phyloP scores from a whole-genome alignment of 345 rosid species.

The Salix caprea region DNA sequence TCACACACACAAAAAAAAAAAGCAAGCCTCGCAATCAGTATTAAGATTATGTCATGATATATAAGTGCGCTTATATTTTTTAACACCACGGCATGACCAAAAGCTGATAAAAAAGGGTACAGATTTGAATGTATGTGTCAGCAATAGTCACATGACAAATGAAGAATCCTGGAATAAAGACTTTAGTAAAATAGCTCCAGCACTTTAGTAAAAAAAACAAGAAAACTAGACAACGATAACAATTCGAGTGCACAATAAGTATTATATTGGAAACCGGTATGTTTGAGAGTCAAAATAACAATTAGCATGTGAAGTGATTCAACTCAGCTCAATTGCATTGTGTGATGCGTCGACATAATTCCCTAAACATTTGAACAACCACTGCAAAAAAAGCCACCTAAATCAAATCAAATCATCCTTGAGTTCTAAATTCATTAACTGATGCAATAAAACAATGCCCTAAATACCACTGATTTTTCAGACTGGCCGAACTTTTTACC shows the following conservation, averaged over 20 bases:
- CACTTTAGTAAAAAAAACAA: background rate
- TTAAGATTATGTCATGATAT: background rate
- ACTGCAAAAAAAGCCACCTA: background rate
- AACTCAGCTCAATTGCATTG: background rate
- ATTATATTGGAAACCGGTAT: background rate
- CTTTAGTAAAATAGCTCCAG: background rate
- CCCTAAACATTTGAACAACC: background rate
- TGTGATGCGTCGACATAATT: background rate
- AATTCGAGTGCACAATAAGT: background rate
- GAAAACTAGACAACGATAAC: background rate
- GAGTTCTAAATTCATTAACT: background rate
- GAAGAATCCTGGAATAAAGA: background rate
- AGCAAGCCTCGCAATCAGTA: background rate
- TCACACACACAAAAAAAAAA: background rate
- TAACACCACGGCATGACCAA: background rate
- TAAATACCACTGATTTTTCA: background rate
- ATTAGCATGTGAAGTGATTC: background rate
- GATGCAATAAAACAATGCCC: background rate
- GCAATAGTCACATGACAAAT: background rate
- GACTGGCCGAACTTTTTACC: background rate
- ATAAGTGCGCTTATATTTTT: background rate
- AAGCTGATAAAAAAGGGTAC: background rate
- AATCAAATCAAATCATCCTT: background rate
- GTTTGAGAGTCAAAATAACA: background rate
- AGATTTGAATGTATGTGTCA: background rate